Conservation (phyloP, 305 asterid species). For the Fraxinus nigra region DNA sequence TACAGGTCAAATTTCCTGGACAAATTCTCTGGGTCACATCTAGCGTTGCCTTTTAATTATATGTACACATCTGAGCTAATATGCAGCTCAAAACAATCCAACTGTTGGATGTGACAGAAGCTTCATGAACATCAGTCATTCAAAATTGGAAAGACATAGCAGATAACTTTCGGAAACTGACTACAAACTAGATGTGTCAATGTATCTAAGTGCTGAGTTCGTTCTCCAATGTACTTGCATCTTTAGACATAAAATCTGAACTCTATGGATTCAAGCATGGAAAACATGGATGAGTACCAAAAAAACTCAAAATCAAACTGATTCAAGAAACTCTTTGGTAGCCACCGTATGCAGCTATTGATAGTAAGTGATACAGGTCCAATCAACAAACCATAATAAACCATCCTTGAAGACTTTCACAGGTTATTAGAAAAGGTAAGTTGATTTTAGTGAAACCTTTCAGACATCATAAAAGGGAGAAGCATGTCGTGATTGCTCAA, state of each 20-base stretch:
- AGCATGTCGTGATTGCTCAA: neutral
- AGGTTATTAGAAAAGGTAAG: neutral
- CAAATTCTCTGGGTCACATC: constrained; percentile 4
- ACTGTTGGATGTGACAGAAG: constrained; percentile 6
- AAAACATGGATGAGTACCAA: neutral
- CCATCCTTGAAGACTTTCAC: neutral
- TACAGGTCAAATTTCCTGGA: neutral
- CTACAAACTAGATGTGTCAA: neutral
- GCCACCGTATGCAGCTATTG: neutral
- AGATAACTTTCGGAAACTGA: neutral
- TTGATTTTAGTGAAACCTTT: neutral
- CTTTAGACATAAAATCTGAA: constrained; percentile 17
- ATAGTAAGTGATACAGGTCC: neutral
- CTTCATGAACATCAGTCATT: neutral
- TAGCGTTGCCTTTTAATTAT: constrained; percentile 14
- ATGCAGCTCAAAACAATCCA: constrained; percentile 8
- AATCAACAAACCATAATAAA: neutral
- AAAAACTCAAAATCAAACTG: constrained; percentile 11
- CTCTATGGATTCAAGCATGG: constrained; percentile 9
- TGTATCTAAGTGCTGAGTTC: constrained; percentile 1
- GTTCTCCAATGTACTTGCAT: constrained; percentile 3
- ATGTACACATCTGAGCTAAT: neutral
- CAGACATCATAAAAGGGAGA: constrained; percentile 17
- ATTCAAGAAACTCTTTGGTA: neutral
- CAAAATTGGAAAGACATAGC: neutral